Conservation (phyloP, 352 stramenopile genomes). For the Phytophthora pistaciae region DNA sequence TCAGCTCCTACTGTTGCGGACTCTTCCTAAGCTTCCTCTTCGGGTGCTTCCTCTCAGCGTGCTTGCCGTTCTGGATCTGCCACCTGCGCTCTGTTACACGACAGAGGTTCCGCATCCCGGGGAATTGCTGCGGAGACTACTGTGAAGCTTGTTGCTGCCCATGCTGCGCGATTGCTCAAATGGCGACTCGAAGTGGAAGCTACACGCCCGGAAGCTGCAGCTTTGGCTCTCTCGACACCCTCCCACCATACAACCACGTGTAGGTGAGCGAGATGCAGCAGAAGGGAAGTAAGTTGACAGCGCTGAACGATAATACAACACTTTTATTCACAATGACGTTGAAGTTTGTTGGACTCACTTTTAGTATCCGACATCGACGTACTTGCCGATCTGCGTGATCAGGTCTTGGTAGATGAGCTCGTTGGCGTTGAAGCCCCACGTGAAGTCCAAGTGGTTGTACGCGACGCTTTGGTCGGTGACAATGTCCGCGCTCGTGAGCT, state of each 20-base stretch:
- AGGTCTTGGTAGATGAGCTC: conserved; percentile 67
- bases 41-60: conserved; percentile 19
- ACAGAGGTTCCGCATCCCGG: conserved; percentile 53
- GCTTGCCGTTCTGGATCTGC: conserved; percentile 37
- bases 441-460: conserved; percentile 82
- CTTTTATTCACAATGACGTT: not conserved
- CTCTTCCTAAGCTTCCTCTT: conserved; percentile 27
- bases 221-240: conserved; percentile 44
- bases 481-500: conserved; percentile 56
- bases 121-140: conserved; percentile 41
- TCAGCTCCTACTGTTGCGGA: conserved; percentile 30
- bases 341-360: not conserved
- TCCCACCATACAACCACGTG: conserved; percentile 35
- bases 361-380: conserved; percentile 63
- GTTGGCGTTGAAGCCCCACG: conserved; percentile 67
- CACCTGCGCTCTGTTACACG: conserved; percentile 49
- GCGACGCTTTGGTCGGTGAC: conserved; percentile 53
- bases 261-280: conserved; percentile 3
- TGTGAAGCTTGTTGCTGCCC: conserved; percentile 49
- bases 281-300: not conserved
- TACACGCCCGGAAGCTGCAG: conserved; percentile 57
- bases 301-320: not conserved
- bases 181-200: conserved; percentile 59
- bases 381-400: conserved; percentile 61
- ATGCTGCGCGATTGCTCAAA: conserved; percentile 63